phyloP scores from a whole-genome alignment of 805 yeast genomes.

The Suhomyces vadensis region DNA sequence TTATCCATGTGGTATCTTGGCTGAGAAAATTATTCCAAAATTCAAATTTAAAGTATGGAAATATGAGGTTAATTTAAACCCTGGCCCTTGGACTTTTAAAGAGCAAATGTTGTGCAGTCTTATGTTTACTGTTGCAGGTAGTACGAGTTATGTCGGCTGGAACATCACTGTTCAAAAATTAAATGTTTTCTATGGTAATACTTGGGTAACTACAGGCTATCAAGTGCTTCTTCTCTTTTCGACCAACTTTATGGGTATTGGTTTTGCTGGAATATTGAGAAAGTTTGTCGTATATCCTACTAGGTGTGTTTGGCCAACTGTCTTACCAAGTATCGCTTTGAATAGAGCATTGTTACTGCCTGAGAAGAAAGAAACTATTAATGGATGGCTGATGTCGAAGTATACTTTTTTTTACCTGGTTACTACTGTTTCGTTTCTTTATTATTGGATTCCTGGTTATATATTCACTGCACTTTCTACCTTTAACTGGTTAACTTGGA shows the following conservation, averaged over 20 bases:
- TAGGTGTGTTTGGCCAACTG: constrained; percentile 18
- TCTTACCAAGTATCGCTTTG: constrained; percentile 47
- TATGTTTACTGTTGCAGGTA: constrained; percentile 24
- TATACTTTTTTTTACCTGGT: constrained; percentile 31
- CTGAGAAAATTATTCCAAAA: constrained; percentile 15
- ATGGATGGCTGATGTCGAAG: constrained; percentile 26
- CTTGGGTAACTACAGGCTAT: constrained; percentile 20
- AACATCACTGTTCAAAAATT: constrained; percentile 13
- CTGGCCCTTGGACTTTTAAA: constrained; percentile 32
- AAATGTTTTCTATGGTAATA: constrained; percentile 11
- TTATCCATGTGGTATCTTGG: constrained; percentile 18
- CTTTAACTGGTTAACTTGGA: constrained; percentile 62
- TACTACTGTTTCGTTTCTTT: constrained; percentile 33
- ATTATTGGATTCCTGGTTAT: constrained; percentile 49
- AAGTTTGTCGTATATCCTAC: constrained; percentile 19
- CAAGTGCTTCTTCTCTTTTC: constrained; percentile 15
- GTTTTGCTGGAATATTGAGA: constrained; percentile 18
- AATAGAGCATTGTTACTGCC: constrained; percentile 46
- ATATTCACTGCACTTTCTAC: constrained; percentile 42
- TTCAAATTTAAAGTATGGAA: constrained; percentile 23
- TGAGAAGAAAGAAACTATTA: constrained; percentile 24
- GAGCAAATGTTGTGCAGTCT: constrained; percentile 10
- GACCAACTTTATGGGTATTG: constrained; percentile 19
- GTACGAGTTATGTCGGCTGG: constrained; percentile 27
- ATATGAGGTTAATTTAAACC: constrained; percentile 12